Base-by-base conservation (phyloP, 257 asterid genomes). In the Ligustrum vulgare region DNA sequence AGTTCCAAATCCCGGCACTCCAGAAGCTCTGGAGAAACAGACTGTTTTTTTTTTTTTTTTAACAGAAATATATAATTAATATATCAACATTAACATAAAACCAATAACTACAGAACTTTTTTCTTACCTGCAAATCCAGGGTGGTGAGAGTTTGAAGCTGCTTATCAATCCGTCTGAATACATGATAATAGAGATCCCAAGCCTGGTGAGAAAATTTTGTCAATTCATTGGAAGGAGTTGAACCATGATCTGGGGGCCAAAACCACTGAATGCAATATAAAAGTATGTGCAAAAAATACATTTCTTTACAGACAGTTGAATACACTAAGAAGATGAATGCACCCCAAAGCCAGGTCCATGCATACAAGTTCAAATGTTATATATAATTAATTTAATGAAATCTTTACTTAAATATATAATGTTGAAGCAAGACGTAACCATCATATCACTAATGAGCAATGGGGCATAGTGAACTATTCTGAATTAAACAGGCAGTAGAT, bases 131-230 rank as follows among this genome's bases (percentile, higher is more conserved):
- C 84, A 95, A 86, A 84, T 93, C 99, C 78, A 95, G 89, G 72
- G 99, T 93, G 45, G 99, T 95, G 64, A 95, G 89, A 64, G 93
- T 84, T 73, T 89, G 97, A 82, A 95, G 99, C 86, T 95, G 99
- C 85, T 91, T 95, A 84, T 95, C 99, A 34, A 95, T 91, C 84
- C 97, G 88, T 84, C 93, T 83, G 83, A 95, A 95, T 74, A 93
- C 98, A 84, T 93, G 96, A 85, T 93, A 91, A 80, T 95, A 93
- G 62, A 93, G 91, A 93, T 95, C 99, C 99, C 99, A 95, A 79
- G 98, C 99, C 99, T 95, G 87, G 70, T 45, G 37, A 68, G 39
- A 73, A 72, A 70, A 51, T 70, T 39, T 8, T 51, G 54, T 70
- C 63, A 77, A 8, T 43, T 49, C 79, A 81, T 81, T 45, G 84